A percentile compares a stretch with the other conserved stretches of the same genome.
phyloP scores from a whole-genome alignment of 139 green algal genomes.

The Volvox reticuliferus region DNA sequence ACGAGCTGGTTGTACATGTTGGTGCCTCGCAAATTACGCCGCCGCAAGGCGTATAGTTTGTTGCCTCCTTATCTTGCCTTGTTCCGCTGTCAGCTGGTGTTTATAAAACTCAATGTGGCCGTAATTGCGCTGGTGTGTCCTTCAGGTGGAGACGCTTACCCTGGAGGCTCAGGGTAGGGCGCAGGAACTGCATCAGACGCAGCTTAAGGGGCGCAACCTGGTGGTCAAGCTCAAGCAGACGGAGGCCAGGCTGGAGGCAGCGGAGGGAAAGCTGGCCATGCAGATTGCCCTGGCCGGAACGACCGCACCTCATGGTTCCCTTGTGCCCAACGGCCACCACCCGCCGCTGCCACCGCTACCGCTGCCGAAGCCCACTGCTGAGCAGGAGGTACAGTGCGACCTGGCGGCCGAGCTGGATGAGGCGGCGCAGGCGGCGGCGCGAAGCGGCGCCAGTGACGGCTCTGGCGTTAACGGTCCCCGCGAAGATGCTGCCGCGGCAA shows the following conservation, averaged over 20 bases:
- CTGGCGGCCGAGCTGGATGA: not conserved
- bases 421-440: not conserved
- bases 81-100: not conserved
- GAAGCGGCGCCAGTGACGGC: not conserved
- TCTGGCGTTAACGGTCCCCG: not conserved
- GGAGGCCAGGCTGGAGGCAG: slow-evolving; percentile 47
- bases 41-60: too few relatives aligned
- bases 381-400: slow-evolving; percentile 50
- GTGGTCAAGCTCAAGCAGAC: slow-evolving; percentile 54
- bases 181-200: slow-evolving; percentile 43
- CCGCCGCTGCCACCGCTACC: not conserved
- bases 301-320: not conserved
- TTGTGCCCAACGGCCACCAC: slow-evolving; percentile 18
- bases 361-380: not conserved
- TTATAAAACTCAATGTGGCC: not conserved
- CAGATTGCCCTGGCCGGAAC: not conserved
- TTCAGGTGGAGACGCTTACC: slow-evolving; percentile 23
- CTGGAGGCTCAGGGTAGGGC: not conserved
- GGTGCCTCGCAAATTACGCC: too few relatives aligned
- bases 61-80: not conserved
- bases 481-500: not conserved
- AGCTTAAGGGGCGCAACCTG: slow-evolving; percentile 54
- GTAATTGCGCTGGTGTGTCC: not conserved
- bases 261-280: slow-evolving; percentile 33
- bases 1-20: too few relatives aligned